Percentiles rank a stretch among this genome's conserved stretches.
These are phyloP conservation scores for Fusarium sp. DNA, from an alignment of 2,329 filamentous ascomycete species.

Conservation along the genomic window DNA sequence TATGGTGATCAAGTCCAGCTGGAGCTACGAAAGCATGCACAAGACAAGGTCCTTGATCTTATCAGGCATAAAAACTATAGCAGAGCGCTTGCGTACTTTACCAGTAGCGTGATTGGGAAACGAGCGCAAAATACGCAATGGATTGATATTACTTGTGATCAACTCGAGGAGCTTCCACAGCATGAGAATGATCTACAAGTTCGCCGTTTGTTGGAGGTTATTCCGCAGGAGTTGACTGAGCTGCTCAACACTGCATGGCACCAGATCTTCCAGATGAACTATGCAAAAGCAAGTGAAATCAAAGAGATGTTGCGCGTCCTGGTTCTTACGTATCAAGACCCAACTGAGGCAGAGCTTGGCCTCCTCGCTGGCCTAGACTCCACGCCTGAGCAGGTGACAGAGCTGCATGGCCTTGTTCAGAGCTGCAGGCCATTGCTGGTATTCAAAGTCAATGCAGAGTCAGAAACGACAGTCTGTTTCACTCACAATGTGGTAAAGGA, in stretches of 20 bases:
- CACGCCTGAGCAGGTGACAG: slow-evolving; percentile 45
- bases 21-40: slow-evolving; percentile 42
- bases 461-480: slow-evolving; percentile 25
- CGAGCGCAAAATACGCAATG: slow-evolving; percentile 55
- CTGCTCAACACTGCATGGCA: slow-evolving; percentile 52
- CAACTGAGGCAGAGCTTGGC: slow-evolving; percentile 50
- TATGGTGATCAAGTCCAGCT: slow-evolving; percentile 31
- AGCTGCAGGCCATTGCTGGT: slow-evolving; percentile 52
- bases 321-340: slow-evolving; percentile 54
- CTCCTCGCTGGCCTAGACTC: slow-evolving; percentile 50
- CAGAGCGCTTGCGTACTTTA: slow-evolving; percentile 54
- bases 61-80: slow-evolving; percentile 52
- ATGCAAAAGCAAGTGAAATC: slow-evolving; percentile 49
- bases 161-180: slow-evolving; percentile 51
- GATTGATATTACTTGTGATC: slow-evolving; percentile 55
- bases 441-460: slow-evolving; percentile 38
- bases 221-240: slow-evolving; percentile 51
- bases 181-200: slow-evolving; percentile 52
- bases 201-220: slow-evolving; percentile 50
- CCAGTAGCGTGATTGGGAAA: slow-evolving; percentile 53
- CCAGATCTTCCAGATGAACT: slow-evolving; percentile 48
- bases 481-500: slow-evolving; percentile 47
- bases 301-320: slow-evolving; percentile 55
- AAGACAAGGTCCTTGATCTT: slow-evolving; percentile 49
- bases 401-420: slow-evolving; percentile 49